These are phyloP conservation scores for Hordeum marinum DNA, from an alignment of 176 grass and related monocot genomes.

Conservation along the genomic window DNA sequence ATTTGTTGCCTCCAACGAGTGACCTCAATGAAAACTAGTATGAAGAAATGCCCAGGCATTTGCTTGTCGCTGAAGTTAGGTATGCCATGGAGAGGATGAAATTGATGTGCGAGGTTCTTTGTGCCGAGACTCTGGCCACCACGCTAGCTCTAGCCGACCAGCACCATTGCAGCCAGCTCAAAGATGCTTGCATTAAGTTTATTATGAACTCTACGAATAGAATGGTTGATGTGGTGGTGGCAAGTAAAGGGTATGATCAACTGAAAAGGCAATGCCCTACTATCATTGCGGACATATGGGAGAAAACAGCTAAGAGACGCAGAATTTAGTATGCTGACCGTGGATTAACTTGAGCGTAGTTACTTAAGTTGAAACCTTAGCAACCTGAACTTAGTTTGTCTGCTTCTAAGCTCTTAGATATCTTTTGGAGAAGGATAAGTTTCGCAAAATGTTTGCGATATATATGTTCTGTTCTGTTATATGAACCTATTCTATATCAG, in stretches of 20 bases:
- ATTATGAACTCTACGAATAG: not conserved
- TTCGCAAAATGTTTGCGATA: not conserved
- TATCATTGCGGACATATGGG: not conserved
- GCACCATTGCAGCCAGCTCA: not conserved
- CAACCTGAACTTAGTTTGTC: not conserved
- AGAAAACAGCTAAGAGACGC: not conserved
- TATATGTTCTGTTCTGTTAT: not conserved
- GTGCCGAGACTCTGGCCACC: no score
- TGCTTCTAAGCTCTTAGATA: not conserved
- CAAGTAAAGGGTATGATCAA: not conserved
- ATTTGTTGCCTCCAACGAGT: no score
- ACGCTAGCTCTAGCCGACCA: not conserved
- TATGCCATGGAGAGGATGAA: no score
- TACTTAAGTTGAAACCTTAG: not conserved
- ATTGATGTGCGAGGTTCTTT: no score
- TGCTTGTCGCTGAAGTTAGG: no score
- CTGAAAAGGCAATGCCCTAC: not conserved
- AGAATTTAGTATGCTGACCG: not conserved
- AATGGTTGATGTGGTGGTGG: not conserved
- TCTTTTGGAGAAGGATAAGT: not conserved
- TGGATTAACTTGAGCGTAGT: not conserved
- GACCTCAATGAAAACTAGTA: no score
- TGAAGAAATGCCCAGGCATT: no score
- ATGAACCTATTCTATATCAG: not conserved
- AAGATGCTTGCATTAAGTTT: not conserved